Evolutionary conservation across 805 yeast genomes (phyloP).

Genomic region (Ogataea pini): DNA sequence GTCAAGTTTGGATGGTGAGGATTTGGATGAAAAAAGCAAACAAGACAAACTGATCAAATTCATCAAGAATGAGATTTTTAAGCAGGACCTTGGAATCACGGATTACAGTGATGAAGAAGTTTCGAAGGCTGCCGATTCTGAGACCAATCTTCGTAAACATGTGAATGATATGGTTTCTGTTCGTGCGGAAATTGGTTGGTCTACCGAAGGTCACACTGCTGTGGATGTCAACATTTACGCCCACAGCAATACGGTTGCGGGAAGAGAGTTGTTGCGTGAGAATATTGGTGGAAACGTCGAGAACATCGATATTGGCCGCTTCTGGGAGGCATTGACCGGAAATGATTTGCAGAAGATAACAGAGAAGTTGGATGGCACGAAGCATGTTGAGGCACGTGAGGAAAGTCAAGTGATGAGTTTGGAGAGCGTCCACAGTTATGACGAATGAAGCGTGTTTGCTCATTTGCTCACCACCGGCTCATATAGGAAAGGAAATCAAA

Average conservation of each 20-base stretch:
- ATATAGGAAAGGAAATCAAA: not conserved
- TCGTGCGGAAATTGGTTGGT: constrained; percentile 94
- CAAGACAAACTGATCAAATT: constrained; percentile 42
- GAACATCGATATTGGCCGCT: constrained; percentile 80
- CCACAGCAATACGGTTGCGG: constrained; percentile 56
- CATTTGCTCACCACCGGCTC: too few relatives aligned
- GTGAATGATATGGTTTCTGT: constrained; percentile 70
- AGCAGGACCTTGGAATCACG: constrained; percentile 63
- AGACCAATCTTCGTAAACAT: constrained; percentile 41
- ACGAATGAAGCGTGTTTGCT: not conserved
- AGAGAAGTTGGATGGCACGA: constrained; percentile 46
- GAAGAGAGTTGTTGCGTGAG: constrained; percentile 41
- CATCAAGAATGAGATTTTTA: constrained; percentile 54
- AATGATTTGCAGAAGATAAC: constrained; percentile 53
- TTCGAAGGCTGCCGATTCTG: constrained; percentile 38
- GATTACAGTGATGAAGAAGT: constrained; percentile 61
- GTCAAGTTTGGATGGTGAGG: constrained; percentile 3
- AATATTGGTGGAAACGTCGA: constrained; percentile 79
- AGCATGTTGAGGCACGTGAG: constrained; percentile 37
- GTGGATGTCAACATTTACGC: constrained; percentile 94
- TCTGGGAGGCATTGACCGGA: constrained; percentile 58
- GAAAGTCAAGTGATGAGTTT: constrained; percentile 3
- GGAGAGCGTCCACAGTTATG: not conserved
- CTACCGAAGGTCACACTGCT: constrained; percentile 95
- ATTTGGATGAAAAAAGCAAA: constrained; percentile 20